Base-by-base conservation (phyloP, 345 rosid genomes). In the Aquilaria yunnanensis region DNA sequence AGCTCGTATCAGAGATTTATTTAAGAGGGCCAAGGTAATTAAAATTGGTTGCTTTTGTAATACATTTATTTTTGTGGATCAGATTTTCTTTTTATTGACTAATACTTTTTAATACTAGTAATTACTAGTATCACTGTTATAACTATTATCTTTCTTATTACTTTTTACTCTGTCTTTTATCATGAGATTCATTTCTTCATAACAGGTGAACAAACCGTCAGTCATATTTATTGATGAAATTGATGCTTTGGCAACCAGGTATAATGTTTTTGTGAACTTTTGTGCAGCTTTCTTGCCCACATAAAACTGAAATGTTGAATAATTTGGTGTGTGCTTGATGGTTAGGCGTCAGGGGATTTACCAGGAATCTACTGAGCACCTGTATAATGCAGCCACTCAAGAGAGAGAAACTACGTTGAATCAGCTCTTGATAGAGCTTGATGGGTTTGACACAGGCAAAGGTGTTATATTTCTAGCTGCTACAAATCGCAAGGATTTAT, bases 391-490 rank as follows among this genome's bases (percentile, higher is more conserved):
- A 51, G 98, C 96, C 60, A 92, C 96, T 57, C 96, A 89, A 72
- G 96, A 92, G 76, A 84, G 96, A 72, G 98, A 92, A 84, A 92
- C 98, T 46, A 92, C 98, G 32, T 76, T 92, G 83, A 92, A 92
- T 74, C 98, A 92, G 82, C 84, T 92, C 49, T 82, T 89, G 66
- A 92, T 92, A 72, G 98, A 89, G 79, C 96, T 92, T 72, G 98
- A 92, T 81, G 98, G 98, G 51, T 92, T 92, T 78, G 98, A 92
- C 73, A 92, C 96, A 11, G 98, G 98, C 50, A 92, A 92, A 82
- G 98, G 98, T 70, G 98, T 92, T 61, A 92, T 92, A 75, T 92
- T 92, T 75, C 75, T 92, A 77, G 96, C 77, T 77, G 98, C 98
- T 67, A 89, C 98, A 65, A 92, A 89, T 70, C 96, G 96, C 29